Evolutionary conservation across 148 eudicot genomes (phyloP), one percentile per base, ranked within the genome.

Genomic region (Heliosperma pusillum): DNA sequence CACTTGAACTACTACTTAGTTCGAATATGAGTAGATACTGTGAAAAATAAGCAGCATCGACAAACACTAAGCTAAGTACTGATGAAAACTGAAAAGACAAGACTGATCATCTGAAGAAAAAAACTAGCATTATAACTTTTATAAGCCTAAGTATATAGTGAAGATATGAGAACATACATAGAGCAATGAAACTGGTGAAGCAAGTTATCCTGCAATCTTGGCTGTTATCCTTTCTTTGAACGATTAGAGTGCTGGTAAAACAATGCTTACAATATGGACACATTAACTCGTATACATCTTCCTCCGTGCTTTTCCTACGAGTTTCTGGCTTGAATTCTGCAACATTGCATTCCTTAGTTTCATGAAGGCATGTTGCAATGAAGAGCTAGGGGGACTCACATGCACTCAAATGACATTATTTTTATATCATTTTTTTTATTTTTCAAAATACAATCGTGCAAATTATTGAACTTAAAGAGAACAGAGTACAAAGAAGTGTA

Each of bases 261-360:
- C 21, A 22, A 15, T 57, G 63, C 72, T 76, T 76, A 70, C 78
- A 76, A 4, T 68, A 55, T 27, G 78, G 78, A 50, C 78, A 76
- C 42, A 65, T 67, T 68, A 76, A 57, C 20, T 66, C 78, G 25
- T 67, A 67, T 40, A 55, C 78, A 67, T 40, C 56, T 27, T 44
- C 25, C 52, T 76, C 71, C 50, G 67, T 33, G 7, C 63, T 67
- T 67, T 76, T 58, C 66, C 25, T 55, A 61, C 56, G 58, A 12
- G 66, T 72, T 57, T 76, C 63, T 24, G 72, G 72, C 58, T 40
- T 52, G 50, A 67, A 57, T 7, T 56, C 78, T 76, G 73, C 72
- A 76, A 50, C 20, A 50, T 50, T 25, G 33, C 27, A 50, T 50
- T 50, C 55, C 17, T 16, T 50, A 50, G 55, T 50, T 50, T 50